phyloP scores from a whole-genome alignment of 306 rosid genomes.

The Dryas alaskensis region DNA sequence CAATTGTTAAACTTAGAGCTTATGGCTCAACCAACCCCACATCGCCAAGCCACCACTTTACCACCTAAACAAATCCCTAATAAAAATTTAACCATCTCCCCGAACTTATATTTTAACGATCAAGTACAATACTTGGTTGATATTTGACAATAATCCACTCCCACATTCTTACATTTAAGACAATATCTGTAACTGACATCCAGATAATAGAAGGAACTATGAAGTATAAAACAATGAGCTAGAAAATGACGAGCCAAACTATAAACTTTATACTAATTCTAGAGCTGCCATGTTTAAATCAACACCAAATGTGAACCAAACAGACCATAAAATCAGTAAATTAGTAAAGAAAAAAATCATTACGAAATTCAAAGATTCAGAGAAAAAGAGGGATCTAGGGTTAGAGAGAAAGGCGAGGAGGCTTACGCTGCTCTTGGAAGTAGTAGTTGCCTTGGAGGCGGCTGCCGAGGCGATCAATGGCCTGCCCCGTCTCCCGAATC shows the following conservation, averaged over 20 bases:
- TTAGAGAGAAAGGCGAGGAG: conserved; percentile 4
- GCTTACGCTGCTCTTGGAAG: conserved; percentile 74
- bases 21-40: background rate
- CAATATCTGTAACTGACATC: background rate
- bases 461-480: conserved; percentile 79
- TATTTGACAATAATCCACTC: background rate
- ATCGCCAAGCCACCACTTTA: background rate
- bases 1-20: background rate
- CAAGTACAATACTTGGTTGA: background rate
- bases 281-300: background rate
- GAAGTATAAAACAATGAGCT: background rate
- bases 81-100: background rate
- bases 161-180: background rate
- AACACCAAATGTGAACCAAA: conserved; percentile 1
- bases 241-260: background rate
- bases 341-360: background rate
- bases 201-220: background rate
- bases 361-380: background rate
- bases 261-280: background rate
- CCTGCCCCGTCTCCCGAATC: conserved; percentile 87
- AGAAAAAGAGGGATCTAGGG: conserved; percentile 17
- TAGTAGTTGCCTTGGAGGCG: conserved; percentile 72
- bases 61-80: background rate
- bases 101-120: background rate
- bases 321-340: background rate